phyloP scores from a whole-genome alignment of 257 asterid genomes.

The Cynanchum wilfordii region DNA sequence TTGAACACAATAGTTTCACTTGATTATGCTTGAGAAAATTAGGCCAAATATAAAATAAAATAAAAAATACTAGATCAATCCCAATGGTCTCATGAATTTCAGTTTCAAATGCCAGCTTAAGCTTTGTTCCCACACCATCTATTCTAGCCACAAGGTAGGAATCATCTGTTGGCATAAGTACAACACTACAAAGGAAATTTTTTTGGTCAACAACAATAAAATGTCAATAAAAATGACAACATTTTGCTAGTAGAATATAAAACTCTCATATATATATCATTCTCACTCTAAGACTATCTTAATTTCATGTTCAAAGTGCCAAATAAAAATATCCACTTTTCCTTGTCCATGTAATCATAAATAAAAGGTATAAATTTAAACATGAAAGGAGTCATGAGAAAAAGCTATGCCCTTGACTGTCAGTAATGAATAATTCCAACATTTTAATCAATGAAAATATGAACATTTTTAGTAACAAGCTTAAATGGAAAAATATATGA shows the following conservation, averaged over 20 bases:
- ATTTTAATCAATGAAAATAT: too few species aligned
- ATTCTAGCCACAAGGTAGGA: slow-evolving; percentile 93
- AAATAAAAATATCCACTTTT: too few species aligned
- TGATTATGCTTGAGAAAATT: not conserved
- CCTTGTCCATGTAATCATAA: too few species aligned
- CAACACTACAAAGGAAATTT: not conserved
- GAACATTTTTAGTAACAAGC: not conserved
- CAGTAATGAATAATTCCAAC: too few species aligned
- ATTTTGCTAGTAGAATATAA: not conserved
- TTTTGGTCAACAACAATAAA: not conserved
- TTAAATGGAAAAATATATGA: not conserved
- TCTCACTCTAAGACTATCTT: not conserved
- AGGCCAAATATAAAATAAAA: not conserved
- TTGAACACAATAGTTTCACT: not conserved
- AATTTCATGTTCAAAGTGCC: too few species aligned
- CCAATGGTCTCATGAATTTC: slow-evolving; percentile 94
- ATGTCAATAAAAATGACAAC: not conserved
- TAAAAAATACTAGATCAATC: slow-evolving; percentile 67
- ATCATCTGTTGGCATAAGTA: slow-evolving; percentile 49
- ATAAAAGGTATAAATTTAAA: too few species aligned
- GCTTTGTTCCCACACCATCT: slow-evolving; percentile 95
- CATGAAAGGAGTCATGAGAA: too few species aligned
- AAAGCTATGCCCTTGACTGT: too few species aligned
- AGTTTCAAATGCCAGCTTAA: slow-evolving; percentile 95
- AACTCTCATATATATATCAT: too few species aligned